Percentiles rank a stretch among this genome's conserved stretches.
Conservation (phyloP, 371 early-diverging fungal genomes). For the Mortierella sp. region DNA sequence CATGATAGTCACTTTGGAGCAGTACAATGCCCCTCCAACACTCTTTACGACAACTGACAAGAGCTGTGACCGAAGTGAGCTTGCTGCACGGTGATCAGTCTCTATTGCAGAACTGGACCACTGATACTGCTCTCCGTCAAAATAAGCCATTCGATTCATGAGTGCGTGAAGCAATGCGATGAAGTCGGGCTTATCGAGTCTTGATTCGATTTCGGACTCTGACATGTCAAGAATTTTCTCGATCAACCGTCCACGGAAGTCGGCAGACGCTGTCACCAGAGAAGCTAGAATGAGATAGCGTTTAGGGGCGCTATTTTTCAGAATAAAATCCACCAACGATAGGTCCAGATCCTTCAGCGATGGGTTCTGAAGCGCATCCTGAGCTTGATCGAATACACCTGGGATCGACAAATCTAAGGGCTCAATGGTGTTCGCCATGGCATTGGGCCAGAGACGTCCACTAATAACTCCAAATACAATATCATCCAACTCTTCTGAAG, state of each 20-base stretch:
- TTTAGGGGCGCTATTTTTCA: slow-evolving; percentile 20
- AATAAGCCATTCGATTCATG: slow-evolving; percentile 20
- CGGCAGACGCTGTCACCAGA: slow-evolving; percentile 27
- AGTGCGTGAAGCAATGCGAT: slow-evolving; percentile 33
- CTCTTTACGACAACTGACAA: slow-evolving; percentile 24
- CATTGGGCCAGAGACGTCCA: slow-evolving; percentile 42
- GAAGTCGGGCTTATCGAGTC: slow-evolving; percentile 19
- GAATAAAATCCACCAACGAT: slow-evolving; percentile 41
- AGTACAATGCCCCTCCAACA: slow-evolving; percentile 10
- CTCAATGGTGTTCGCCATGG: slow-evolving; percentile 22
- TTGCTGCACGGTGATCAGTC: slow-evolving; percentile 21
- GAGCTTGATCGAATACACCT: slow-evolving; percentile 36
- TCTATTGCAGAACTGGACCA: slow-evolving; percentile 34
- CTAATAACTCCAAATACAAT: slow-evolving; percentile 39
- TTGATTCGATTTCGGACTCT: slow-evolving; percentile 4
- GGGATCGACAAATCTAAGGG: slow-evolving; percentile 30
- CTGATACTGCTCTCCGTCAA: background rate
- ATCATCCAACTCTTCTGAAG: slow-evolving; percentile 51
- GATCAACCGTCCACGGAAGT: slow-evolving; percentile 33
- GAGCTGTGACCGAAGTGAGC: slow-evolving; percentile 12
- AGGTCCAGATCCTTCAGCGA: slow-evolving; percentile 15
- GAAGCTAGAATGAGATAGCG: slow-evolving; percentile 41
- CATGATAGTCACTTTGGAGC: slow-evolving; percentile 15
- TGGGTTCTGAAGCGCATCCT: slow-evolving; percentile 25
- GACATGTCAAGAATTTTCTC: slow-evolving; percentile 4